Conservation (phyloP, 2,329 filamentous ascomycete genomes). For the Sarocladium oryzae region DNA sequence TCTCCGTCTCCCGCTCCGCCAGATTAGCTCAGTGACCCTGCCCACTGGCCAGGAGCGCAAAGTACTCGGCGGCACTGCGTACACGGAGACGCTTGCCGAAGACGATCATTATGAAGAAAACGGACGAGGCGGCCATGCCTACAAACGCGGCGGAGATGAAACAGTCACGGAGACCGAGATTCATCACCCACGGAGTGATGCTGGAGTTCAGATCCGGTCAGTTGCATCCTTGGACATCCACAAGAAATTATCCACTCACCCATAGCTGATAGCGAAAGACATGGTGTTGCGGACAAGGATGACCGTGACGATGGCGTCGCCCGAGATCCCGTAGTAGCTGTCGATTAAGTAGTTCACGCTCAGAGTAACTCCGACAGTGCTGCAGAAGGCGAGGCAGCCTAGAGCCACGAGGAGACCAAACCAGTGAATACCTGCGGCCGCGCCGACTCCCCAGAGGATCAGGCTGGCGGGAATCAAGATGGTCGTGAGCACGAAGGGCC, state of each 20-base stretch:
- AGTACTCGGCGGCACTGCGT: no score
- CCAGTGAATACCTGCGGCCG: slow-evolving; percentile 25
- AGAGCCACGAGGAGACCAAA: slow-evolving; percentile 27
- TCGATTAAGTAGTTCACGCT: slow-evolving; percentile 27
- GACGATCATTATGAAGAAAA: slow-evolving; percentile 23
- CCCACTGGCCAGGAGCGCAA: no score
- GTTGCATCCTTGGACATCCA: no score
- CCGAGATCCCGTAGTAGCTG: slow-evolving; percentile 27
- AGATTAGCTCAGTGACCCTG: no score
- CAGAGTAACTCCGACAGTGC: slow-evolving; percentile 23
- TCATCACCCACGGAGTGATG: slow-evolving; percentile 28
- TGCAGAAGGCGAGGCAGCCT: slow-evolving; percentile 23
- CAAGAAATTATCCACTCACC: no score
- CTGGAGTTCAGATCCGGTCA: no score
- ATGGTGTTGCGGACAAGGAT: slow-evolving; percentile 25
- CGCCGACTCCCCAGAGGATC: slow-evolving; percentile 42
- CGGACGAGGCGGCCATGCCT: slow-evolving; percentile 19
- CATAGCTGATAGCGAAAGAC: slow-evolving; percentile 17
- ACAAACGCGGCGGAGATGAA: slow-evolving; percentile 26
- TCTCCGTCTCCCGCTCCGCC: no score
- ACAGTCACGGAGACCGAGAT: slow-evolving; percentile 24
- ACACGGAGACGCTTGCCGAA: slow-evolving; percentile 24
- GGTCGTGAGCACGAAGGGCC: slow-evolving; percentile 24
- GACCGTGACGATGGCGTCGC: slow-evolving; percentile 24
- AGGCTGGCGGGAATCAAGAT: slow-evolving; percentile 34